Evolutionary conservation across 768 basidiomycete genomes (phyloP).

Genomic region (Trametes meyenii): DNA sequence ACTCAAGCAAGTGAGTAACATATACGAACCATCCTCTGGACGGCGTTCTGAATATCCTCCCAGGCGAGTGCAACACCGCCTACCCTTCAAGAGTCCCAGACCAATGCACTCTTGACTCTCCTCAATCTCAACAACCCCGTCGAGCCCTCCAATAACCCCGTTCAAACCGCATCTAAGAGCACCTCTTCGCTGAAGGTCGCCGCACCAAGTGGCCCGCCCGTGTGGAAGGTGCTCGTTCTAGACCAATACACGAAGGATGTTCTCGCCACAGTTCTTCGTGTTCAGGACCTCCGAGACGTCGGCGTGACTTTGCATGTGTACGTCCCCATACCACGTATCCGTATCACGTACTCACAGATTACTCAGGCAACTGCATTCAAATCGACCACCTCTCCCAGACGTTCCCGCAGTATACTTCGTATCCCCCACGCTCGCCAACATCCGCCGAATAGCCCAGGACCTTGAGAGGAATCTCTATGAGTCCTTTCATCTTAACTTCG

Average conservation of each 20-base stretch:
- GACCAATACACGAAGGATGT: conserved; percentile 97
- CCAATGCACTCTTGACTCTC: conserved; percentile 78
- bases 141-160: conserved; percentile 38
- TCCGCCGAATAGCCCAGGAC: conserved; percentile 91
- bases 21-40: neutral
- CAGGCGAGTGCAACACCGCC: conserved; percentile 45
- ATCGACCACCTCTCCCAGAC: conserved; percentile 87
- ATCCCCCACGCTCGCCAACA: conserved; percentile 83
- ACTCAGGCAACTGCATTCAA: conserved; percentile 84
- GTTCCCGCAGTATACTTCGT: conserved; percentile 98
- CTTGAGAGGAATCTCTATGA: conserved; percentile 89
- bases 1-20: conserved; percentile 45
- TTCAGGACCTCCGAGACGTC: conserved; percentile 94
- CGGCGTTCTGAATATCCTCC: neutral
- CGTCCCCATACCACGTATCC: conserved; percentile 33
- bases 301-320: conserved; percentile 99
- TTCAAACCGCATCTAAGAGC: conserved; percentile 40
- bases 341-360: neutral
- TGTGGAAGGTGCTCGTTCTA: conserved; percentile 96
- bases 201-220: conserved; percentile 65
- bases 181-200: conserved; percentile 52
- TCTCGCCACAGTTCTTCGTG: conserved; percentile 90
- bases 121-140: conserved; percentile 81
- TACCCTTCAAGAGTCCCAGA: conserved; percentile 89
- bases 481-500: conserved; percentile 93